phyloP scores from a whole-genome alignment of 139 green algal genomes.

The Bryopsis sp. region DNA sequence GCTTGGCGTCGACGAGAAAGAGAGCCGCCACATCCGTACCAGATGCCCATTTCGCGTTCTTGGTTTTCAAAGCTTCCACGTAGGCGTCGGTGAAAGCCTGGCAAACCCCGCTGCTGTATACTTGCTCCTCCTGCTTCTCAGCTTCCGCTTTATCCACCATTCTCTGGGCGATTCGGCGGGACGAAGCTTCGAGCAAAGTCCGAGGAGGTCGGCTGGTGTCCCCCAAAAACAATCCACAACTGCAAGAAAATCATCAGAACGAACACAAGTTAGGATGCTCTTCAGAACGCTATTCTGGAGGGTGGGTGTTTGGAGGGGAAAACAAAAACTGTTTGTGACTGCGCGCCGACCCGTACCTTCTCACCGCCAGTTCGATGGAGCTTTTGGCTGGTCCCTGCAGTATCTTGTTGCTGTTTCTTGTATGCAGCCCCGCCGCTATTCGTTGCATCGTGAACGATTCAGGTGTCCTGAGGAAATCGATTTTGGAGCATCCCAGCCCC shows the following conservation, averaged over 20 bases:
- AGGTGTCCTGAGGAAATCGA: constrained; percentile 2
- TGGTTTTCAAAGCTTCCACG: not conserved
- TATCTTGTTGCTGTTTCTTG: not conserved
- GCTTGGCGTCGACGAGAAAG: not conserved
- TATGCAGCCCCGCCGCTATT: not conserved
- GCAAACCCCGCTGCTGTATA: not conserved
- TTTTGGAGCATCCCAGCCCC: too few relatives aligned
- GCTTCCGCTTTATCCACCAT: not conserved
- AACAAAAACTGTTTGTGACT: not conserved
- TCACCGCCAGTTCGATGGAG: not conserved
- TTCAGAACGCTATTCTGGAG: too few relatives aligned
- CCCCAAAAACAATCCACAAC: constrained; percentile 7
- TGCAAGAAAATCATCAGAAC: not conserved
- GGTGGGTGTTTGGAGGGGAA: too few relatives aligned
- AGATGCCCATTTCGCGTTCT: constrained; percentile 2
- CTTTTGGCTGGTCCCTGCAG: not conserved
- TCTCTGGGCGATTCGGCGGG: not conserved
- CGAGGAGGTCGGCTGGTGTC: constrained; percentile 1
- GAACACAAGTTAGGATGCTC: too few relatives aligned
- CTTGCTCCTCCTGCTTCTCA: not conserved
- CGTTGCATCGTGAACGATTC: constrained; percentile 6
- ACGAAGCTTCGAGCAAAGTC: constrained; percentile 5
- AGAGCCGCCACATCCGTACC: not conserved
- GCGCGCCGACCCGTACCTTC: not conserved
- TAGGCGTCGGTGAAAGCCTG: not conserved